Evolutionary conservation across 192 early-diverging fungal genomes (phyloP), one percentile per base, ranked within the genome.

Genomic region (Umbelopsis ramanniana): DNA sequence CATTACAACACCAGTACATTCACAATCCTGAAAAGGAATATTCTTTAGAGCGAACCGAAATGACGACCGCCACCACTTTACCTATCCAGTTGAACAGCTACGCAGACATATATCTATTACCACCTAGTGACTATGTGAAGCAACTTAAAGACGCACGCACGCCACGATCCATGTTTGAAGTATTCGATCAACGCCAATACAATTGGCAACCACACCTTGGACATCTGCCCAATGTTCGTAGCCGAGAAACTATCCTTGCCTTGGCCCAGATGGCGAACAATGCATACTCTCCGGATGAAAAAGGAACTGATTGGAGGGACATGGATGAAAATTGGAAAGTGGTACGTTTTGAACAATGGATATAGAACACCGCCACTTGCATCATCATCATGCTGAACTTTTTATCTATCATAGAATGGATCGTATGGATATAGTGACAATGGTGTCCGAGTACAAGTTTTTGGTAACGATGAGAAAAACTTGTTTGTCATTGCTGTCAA

Each of bases 391-490:
- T 66, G 43, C 24, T 43, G 19, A n/a, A 45, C 57, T 37, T 6
- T 67, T 52, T 43, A n/a, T 50, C 23, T 37, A 52, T 48, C 24
- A 69, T 80, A 89, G 77, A 90, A 89, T 74, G 69, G 77, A 9
- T 85, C 89, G 3, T 94, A 91, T 80, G 93, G 93, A 0, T 94
- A 92, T 92, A 83, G 84, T 8, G 72, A 76, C 15, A 91, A 93
- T 67, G 93, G 93, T 23, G 68, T 95, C 15, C 85, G 95, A 33
- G 96, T 95, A 9, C 94, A 98, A 75, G 89, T 98, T 19, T 98
- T 95, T 86, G 82, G 82, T 4, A 89, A 94, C 69, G 69, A 75
- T 3, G 66, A 82, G 45, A 87, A 93, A 67, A 84, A 84, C 2
- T 84, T 90, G 1, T 76, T 97, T 46, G 87, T 97, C 63, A 86